Conservation (phyloP, 1,284 basidiomycete species). For the Fomes fomentarius region DNA sequence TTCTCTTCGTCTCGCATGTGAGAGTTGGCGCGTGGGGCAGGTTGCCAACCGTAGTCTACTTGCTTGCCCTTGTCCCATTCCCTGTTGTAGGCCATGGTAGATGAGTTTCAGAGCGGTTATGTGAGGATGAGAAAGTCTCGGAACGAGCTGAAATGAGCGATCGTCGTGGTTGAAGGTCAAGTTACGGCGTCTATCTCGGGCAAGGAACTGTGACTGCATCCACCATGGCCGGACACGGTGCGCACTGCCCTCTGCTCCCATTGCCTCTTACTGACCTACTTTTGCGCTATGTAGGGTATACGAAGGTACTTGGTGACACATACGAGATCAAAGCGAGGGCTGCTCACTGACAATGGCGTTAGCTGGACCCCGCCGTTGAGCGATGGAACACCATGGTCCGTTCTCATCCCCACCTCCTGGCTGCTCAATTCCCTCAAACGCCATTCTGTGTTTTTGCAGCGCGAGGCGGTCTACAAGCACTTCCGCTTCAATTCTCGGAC, state of each 20-base stretch:
- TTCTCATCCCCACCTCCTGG: not conserved
- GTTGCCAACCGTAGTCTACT: conserved; percentile 42
- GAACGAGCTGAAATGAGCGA: conserved; percentile 1
- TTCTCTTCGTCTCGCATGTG: conserved; percentile 70
- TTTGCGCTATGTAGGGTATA: conserved; percentile 18
- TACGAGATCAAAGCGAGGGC: not conserved
- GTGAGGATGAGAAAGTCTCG: not conserved
- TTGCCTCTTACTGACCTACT: not conserved
- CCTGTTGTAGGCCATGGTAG: conserved; percentile 70
- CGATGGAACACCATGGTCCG: conserved; percentile 78
- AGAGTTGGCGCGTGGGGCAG: conserved; percentile 42
- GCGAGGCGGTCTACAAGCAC: conserved; percentile 78
- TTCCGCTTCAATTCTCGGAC: conserved; percentile 78
- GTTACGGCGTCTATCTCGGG: conserved; percentile 13
- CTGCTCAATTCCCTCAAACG: conserved; percentile 9
- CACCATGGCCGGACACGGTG: conserved; percentile 53
- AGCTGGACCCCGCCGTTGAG: conserved; percentile 83
- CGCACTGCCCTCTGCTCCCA: not conserved
- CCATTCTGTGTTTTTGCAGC: conserved; percentile 44
- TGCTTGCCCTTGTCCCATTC: conserved; percentile 83
- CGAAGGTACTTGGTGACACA: conserved; percentile 17
- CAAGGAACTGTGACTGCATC: conserved; percentile 19
- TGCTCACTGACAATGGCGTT: conserved; percentile 7
- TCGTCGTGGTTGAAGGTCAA: conserved; percentile 25
- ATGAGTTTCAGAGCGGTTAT: not conserved